Percentiles rank a stretch among this genome's conserved stretches.
Conservation (phyloP, 768 basidiomycete genomes). For the Termitomyces sp. region DNA sequence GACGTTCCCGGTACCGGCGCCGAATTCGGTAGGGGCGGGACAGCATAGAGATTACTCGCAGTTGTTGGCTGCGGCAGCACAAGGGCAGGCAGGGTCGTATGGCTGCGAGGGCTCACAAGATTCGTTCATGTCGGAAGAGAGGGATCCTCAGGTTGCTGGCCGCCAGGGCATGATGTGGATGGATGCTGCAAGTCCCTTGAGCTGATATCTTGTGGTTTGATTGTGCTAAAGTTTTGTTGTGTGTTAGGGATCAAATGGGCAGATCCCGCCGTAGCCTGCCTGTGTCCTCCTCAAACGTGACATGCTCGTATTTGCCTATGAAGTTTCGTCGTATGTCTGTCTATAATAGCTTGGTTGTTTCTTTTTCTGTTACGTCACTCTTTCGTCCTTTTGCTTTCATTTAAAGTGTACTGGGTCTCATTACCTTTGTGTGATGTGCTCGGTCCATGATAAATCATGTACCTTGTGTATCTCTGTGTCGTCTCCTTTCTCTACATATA, state of each 20-base stretch:
- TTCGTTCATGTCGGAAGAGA: constrained; percentile 66
- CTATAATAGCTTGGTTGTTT: not conserved
- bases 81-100: constrained; percentile 48
- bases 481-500: not conserved
- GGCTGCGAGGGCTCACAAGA: constrained; percentile 54
- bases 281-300: constrained; percentile 10
- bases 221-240: not conserved
- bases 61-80: constrained; percentile 52
- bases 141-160: constrained; percentile 29
- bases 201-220: not conserved
- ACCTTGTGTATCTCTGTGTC: not conserved
- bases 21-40: constrained; percentile 4
- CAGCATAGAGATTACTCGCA: constrained; percentile 41
- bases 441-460: constrained; percentile 8
- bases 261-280: constrained; percentile 10
- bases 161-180: constrained; percentile 31
- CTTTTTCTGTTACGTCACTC: not conserved
- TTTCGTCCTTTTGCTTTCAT: not conserved
- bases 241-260: constrained; percentile 11
- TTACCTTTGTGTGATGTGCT: not conserved
- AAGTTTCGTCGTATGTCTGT: not conserved
- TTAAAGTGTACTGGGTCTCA: not conserved
- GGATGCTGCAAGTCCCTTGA: constrained; percentile 32
- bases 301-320: not conserved
- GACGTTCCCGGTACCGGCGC: constrained; percentile 14